Percentiles rank a stretch among this genome's conserved stretches.
phyloP scores from a whole-genome alignment of 805 yeast genomes.

The Cyberlindnera maclurae region DNA sequence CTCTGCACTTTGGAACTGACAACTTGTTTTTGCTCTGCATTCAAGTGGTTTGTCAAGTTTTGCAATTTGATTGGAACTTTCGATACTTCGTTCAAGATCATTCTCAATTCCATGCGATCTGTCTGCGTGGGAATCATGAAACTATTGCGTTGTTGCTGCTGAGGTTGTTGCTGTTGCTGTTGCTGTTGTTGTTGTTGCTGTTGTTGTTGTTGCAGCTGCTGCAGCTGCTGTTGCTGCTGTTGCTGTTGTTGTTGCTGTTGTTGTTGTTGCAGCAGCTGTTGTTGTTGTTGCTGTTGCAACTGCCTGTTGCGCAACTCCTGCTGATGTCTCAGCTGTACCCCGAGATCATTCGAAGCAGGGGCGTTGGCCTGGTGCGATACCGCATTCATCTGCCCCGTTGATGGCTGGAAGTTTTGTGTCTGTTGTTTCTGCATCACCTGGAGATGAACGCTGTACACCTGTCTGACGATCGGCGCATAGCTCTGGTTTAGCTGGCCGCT shows the following conservation, averaged over 20 bases:
- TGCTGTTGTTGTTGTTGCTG: slow-evolving; percentile 19
- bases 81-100: slow-evolving; percentile 62
- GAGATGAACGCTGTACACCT: slow-evolving; percentile 60
- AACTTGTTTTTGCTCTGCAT: slow-evolving; percentile 56
- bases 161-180: slow-evolving; percentile 2
- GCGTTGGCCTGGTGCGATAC: not conserved
- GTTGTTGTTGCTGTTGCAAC: slow-evolving; percentile 27
- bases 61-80: slow-evolving; percentile 58
- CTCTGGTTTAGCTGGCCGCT: slow-evolving; percentile 52
- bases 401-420: slow-evolving; percentile 26
- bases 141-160: slow-evolving; percentile 7
- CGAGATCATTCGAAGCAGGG: slow-evolving; percentile 7
- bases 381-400: slow-evolving; percentile 5
- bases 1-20: slow-evolving; percentile 49
- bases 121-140: slow-evolving; percentile 43
- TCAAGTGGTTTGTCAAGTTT: slow-evolving; percentile 54
- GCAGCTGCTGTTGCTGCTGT: slow-evolving; percentile 8
- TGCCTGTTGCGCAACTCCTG: slow-evolving; percentile 28
- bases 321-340: slow-evolving; percentile 24
- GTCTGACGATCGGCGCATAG: slow-evolving; percentile 52
- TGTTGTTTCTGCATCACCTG: slow-evolving; percentile 45
- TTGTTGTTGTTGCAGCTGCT: slow-evolving; percentile 21
- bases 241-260: slow-evolving; percentile 4
- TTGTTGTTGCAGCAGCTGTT: slow-evolving; percentile 4
- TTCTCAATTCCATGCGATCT: slow-evolving; percentile 53